Evolutionary conservation across 176 grass and related monocot genomes (phyloP).

Genomic region (Musa troglodytarum): DNA sequence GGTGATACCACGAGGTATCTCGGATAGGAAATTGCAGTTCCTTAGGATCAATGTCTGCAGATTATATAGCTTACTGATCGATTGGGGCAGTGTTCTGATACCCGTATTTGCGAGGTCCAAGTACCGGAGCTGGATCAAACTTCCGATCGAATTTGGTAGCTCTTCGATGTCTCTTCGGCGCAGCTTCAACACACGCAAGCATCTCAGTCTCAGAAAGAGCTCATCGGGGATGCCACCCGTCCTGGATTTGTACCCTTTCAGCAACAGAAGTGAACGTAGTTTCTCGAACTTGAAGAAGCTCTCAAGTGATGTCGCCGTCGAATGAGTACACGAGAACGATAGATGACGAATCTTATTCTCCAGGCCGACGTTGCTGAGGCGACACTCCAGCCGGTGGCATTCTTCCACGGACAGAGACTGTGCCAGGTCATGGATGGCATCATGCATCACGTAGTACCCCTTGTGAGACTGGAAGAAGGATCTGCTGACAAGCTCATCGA

Average conservation of each 20-base stretch:
- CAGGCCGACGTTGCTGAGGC: not conserved
- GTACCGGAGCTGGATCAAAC: slow-evolving; percentile 67
- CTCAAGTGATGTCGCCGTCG: slow-evolving; percentile 28
- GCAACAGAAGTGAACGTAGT: slow-evolving; percentile 44
- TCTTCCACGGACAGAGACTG: slow-evolving; percentile 51
- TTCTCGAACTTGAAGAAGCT: slow-evolving; percentile 43
- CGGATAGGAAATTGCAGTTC: slow-evolving; percentile 31
- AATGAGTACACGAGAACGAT: slow-evolving; percentile 60
- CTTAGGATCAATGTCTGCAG: slow-evolving; percentile 54
- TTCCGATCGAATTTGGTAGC: slow-evolving; percentile 53
- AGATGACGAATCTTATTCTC: slow-evolving; percentile 30
- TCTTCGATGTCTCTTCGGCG: slow-evolving; percentile 41
- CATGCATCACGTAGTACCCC: slow-evolving; percentile 66
- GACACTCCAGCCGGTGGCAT: slow-evolving; percentile 41
- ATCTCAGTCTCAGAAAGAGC: slow-evolving; percentile 44
- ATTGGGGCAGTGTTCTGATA: slow-evolving; percentile 37
- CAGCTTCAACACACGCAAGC: slow-evolving; percentile 47
- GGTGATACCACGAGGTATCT: slow-evolving; percentile 42
- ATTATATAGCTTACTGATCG: slow-evolving; percentile 43
- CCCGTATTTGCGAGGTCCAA: slow-evolving; percentile 45
- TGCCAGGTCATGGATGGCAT: slow-evolving; percentile 70
- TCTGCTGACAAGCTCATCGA: slow-evolving; percentile 60
- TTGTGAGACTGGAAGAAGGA: slow-evolving; percentile 67
- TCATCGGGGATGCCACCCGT: slow-evolving; percentile 30
- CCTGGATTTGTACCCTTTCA: slow-evolving; percentile 51